phyloP scores from a whole-genome alignment of 768 basidiomycete genomes.

The Trametes elegans region DNA sequence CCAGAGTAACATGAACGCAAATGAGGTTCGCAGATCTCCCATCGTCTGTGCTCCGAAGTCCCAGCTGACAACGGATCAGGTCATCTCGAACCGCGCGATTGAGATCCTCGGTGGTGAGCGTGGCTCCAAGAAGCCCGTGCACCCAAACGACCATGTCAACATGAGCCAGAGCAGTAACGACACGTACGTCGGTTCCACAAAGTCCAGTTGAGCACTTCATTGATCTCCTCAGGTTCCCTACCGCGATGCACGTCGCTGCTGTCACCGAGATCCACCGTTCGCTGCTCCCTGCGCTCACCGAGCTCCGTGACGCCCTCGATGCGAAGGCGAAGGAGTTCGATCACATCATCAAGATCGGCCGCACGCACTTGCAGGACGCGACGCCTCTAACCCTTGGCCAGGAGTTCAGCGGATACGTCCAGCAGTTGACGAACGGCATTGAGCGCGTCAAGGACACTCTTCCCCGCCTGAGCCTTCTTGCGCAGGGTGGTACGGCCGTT shows the following conservation, averaged over 20 bases:
- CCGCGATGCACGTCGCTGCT: constrained; percentile 97
- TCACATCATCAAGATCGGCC: constrained; percentile 96
- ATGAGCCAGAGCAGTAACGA: constrained; percentile 99
- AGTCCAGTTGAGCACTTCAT: background rate
- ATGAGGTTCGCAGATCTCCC: constrained; percentile 61
- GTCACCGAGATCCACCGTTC: constrained; percentile 80
- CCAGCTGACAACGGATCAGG: constrained; percentile 41
- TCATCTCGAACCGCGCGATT: constrained; percentile 97
- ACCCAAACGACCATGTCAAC: constrained; percentile 99
- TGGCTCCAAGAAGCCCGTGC: constrained; percentile 95
- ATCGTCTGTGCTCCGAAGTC: background rate
- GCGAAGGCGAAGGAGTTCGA: constrained; percentile 82
- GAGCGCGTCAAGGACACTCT: constrained; percentile 77
- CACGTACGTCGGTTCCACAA: constrained; percentile 56
- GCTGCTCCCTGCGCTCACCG: constrained; percentile 82
- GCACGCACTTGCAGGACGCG: constrained; percentile 97
- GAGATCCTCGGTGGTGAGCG: constrained; percentile 93
- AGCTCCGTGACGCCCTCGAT: constrained; percentile 81
- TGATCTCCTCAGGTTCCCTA: constrained; percentile 77
- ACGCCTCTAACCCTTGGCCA: constrained; percentile 97
- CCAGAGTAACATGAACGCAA: constrained; percentile 98
- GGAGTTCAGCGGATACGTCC: constrained; percentile 98
- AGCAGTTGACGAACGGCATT: constrained; percentile 90
- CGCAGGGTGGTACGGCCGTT: constrained; percentile 98
- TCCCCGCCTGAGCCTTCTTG: constrained; percentile 84